Evolutionary conservation across 2,329 filamentous ascomycete genomes (phyloP).

Genomic region (Venturia oleaginea): DNA sequence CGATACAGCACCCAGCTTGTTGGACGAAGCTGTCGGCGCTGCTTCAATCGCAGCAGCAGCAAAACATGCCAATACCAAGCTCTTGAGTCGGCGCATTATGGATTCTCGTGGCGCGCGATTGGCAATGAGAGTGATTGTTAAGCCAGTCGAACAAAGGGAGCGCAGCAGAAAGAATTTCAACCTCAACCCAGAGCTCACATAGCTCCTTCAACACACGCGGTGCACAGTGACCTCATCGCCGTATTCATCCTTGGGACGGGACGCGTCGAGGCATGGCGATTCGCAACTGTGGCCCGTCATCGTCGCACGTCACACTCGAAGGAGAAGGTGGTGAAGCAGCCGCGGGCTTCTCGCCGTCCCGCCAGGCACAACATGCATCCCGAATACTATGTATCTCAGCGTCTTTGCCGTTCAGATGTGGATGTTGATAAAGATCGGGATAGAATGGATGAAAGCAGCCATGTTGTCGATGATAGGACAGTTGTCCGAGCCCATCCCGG

Average conservation of each 20-base stretch:
- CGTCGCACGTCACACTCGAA: not conserved
- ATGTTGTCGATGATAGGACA: no score
- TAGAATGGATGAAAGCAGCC: no score
- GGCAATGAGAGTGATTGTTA: not conserved
- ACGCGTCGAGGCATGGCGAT: not conserved
- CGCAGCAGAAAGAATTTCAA: not conserved
- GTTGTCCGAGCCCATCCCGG: no score
- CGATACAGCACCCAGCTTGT: slow-evolving; percentile 35
- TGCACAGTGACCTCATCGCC: not conserved
- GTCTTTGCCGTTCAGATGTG: no score
- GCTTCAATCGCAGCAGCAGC: not conserved
- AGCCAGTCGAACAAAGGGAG: not conserved
- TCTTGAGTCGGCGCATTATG: not conserved
- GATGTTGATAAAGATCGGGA: no score
- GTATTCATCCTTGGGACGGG: not conserved
- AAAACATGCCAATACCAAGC: not conserved
- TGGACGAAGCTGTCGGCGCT: not conserved
- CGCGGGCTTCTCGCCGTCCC: no score
- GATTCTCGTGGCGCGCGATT: not conserved
- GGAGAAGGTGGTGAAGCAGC: not conserved
- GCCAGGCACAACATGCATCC: no score
- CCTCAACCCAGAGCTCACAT: not conserved
- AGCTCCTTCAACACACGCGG: no score
- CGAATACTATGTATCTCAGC: no score
- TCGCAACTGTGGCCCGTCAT: not conserved